These are phyloP conservation scores for Raddia guianensis DNA, from an alignment of 176 grass and related monocot species.

Conservation along the genomic window DNA sequence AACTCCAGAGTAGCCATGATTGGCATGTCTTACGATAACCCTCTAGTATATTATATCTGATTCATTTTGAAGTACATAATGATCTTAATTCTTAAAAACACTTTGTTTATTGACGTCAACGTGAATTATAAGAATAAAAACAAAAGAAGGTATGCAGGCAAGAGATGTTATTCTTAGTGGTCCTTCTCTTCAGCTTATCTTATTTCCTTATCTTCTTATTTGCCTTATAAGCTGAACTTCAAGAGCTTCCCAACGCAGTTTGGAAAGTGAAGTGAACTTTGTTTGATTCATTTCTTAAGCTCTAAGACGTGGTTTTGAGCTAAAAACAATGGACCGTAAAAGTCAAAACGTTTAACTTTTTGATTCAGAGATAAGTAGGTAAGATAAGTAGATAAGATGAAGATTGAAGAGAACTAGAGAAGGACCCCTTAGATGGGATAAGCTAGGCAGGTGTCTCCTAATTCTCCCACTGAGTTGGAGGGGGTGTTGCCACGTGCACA, in stretches of 20 bases:
- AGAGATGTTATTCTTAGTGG: not conserved
- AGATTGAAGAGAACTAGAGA: no score
- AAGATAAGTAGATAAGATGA: no score
- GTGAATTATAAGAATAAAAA: constrained; percentile 7
- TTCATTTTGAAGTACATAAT: constrained; percentile 16
- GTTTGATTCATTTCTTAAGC: no score
- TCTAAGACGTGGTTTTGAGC: no score
- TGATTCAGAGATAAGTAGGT: no score
- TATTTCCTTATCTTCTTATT: no score
- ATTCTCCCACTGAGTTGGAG: not conserved
- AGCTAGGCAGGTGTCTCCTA: not conserved
- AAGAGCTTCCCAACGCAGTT: no score
- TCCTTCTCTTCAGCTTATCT: no score
- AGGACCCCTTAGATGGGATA: not conserved
- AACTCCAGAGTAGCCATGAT: constrained; percentile 27
- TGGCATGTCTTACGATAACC: constrained; percentile 19
- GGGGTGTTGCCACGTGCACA: not conserved
- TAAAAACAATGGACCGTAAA: no score
- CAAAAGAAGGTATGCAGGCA: not conserved
- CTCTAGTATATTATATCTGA: not conserved
- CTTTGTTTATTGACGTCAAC: not conserved
- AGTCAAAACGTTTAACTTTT: no score
- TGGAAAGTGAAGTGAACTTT: no score
- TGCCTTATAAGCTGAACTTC: no score
- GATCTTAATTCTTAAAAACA: not conserved